Percentiles rank a stretch among this genome's conserved stretches.
Evolutionary conservation across 2,329 filamentous ascomycete genomes (phyloP).

Genomic region (Dactylellina drechsleri): DNA sequence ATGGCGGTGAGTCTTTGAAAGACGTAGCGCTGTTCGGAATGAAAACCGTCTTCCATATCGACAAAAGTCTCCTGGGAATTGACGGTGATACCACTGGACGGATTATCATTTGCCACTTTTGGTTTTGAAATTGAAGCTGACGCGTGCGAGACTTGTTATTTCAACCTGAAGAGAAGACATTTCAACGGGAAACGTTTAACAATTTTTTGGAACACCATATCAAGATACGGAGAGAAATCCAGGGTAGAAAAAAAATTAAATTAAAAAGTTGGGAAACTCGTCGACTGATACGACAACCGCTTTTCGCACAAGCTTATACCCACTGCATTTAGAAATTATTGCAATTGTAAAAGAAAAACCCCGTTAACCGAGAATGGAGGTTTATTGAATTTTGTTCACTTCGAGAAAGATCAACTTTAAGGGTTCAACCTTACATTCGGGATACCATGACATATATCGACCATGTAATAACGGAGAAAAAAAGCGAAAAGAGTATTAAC

Average conservation of each 20-base stretch:
- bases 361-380: no score
- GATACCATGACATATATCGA: no score
- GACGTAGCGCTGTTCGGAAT: neutral
- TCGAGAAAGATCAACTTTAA: neutral
- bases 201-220: neutral
- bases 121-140: neutral
- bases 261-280: conserved; percentile 2
- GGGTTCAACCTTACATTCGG: neutral
- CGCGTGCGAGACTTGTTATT: no score
- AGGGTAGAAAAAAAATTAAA: neutral
- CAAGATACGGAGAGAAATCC: neutral
- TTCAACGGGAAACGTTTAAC: no score
- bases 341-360: no score
- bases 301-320: neutral
- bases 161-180: no score
- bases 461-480: neutral
- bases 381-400: no score
- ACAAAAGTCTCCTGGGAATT: neutral
- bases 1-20: neutral
- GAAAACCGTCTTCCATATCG: neutral
- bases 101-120: conserved; percentile 1
- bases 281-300: conserved; percentile 13
- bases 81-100: neutral
- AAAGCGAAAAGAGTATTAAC: no score
- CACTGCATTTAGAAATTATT: neutral